Percentiles rank a stretch among this genome's conserved stretches.
Conservation (phyloP, 441 rosid genomes). For the Erodium trifolium region DNA sequence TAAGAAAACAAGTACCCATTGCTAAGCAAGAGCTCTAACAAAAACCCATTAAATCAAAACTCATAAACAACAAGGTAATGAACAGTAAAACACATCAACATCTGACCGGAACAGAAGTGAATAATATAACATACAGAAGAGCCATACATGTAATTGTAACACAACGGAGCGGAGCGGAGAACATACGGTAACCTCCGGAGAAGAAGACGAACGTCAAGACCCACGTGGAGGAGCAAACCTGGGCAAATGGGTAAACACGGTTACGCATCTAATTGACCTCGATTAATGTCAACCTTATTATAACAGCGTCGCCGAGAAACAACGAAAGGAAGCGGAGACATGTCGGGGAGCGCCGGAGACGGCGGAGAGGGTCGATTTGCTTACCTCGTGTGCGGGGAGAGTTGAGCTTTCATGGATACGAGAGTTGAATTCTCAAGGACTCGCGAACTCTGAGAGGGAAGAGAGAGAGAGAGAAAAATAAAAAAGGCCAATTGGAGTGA, state of each 20-base stretch:
- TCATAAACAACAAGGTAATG: constrained; percentile 7
- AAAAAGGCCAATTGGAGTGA: constrained; percentile 8
- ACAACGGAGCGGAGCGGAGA: background rate
- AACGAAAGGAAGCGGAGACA: constrained; percentile 9
- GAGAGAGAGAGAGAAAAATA: constrained; percentile 15
- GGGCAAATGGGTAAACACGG: constrained; percentile 21
- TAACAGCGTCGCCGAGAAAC: background rate
- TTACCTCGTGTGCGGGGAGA: constrained; percentile 25
- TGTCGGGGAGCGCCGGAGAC: background rate
- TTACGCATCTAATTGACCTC: constrained; percentile 28
- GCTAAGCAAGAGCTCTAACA: constrained; percentile 16
- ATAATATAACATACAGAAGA: background rate
- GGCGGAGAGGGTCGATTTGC: constrained; percentile 12
- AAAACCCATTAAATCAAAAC: constrained; percentile 16
- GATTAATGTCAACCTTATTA: constrained; percentile 31
- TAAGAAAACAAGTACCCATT: constrained; percentile 8
- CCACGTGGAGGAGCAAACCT: constrained; percentile 33
- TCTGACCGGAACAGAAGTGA: constrained; percentile 6
- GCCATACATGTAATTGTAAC: constrained; percentile 15
- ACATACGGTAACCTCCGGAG: constrained; percentile 33
- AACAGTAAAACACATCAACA: constrained; percentile 12
- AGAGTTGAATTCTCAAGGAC: constrained; percentile 29
- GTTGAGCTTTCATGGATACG: constrained; percentile 21
- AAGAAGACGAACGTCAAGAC: constrained; percentile 37
- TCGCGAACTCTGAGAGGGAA: constrained; percentile 7